Evolutionary conservation across 768 basidiomycete species (phyloP).

Genomic region (Lyophyllum semitale): DNA sequence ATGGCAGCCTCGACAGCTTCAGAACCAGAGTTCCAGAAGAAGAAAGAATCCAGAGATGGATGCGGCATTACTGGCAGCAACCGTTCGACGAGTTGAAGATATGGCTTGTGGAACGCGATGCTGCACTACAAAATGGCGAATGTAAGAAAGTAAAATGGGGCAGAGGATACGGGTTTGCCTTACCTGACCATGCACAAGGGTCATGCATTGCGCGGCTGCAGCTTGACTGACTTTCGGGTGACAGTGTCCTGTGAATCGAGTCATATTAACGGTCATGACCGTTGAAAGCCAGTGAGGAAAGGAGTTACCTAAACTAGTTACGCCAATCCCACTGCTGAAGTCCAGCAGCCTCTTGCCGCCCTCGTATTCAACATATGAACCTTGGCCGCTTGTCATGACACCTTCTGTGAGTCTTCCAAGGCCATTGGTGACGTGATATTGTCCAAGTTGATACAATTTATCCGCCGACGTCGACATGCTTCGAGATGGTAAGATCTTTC

Average conservation of each 20-base stretch:
- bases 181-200: constrained; percentile 79
- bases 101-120: constrained; percentile 85
- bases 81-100: constrained; percentile 83
- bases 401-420: constrained; percentile 50
- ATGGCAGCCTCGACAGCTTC: constrained; percentile 91
- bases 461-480: constrained; percentile 11
- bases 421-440: constrained; percentile 47
- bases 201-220: constrained; percentile 86
- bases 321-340: constrained; percentile 88
- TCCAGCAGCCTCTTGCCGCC: constrained; percentile 79
- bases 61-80: constrained; percentile 90
- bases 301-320: constrained; percentile 73
- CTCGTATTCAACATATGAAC: constrained; percentile 71
- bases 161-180: constrained; percentile 4
- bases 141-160: background rate
- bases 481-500: background rate
- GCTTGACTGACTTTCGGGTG: constrained; percentile 86
- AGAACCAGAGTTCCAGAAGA: constrained; percentile 96
- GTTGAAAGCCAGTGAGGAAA: background rate
- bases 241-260: constrained; percentile 64
- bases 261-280: background rate
- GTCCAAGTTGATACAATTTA: constrained; percentile 39
- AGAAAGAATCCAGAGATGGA: constrained; percentile 90
- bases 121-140: constrained; percentile 60
- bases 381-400: constrained; percentile 66